phyloP scores from a whole-genome alignment of 2,329 filamentous ascomycete species.

The Alternaria brassicicola region DNA sequence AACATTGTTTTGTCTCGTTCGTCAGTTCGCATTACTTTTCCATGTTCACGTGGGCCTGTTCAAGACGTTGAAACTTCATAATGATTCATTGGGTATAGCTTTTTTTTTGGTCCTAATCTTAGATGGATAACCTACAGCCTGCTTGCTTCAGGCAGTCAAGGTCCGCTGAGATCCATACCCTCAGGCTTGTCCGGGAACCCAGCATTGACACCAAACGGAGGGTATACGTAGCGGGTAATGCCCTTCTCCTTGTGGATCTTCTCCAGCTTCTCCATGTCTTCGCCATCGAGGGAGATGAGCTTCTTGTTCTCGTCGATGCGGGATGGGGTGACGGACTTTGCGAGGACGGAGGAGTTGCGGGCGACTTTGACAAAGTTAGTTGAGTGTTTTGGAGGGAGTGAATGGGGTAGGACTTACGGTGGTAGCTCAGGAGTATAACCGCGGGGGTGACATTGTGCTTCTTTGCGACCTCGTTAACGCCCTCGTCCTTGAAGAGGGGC shows the following conservation, averaged over 20 bases:
- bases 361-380: conserved; percentile 58
- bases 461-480: conserved; percentile 56
- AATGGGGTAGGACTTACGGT: conserved; percentile 59
- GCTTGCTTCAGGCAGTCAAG: conserved; percentile 21
- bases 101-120: conserved; percentile 13
- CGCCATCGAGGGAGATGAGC: conserved; percentile 67
- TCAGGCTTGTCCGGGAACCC: conserved; percentile 57
- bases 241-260: conserved; percentile 55
- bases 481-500: conserved; percentile 56
- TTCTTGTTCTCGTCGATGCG: conserved; percentile 74
- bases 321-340: conserved; percentile 72
- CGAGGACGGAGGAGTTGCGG: conserved; percentile 71
- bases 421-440: conserved; percentile 72
- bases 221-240: conserved; percentile 56
- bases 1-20: not conserved
- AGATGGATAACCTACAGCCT: conserved; percentile 11
- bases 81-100: conserved; percentile 17
- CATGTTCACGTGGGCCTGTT: not conserved
- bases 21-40: not conserved
- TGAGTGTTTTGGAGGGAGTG: not conserved
- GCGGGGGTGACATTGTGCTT: conserved; percentile 57
- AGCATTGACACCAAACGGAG: conserved; percentile 56
- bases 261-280: conserved; percentile 63
- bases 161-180: conserved; percentile 44
- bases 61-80: not conserved